Conservation (phyloP, 106 monocot species). For the Iris macrosiphon region DNA sequence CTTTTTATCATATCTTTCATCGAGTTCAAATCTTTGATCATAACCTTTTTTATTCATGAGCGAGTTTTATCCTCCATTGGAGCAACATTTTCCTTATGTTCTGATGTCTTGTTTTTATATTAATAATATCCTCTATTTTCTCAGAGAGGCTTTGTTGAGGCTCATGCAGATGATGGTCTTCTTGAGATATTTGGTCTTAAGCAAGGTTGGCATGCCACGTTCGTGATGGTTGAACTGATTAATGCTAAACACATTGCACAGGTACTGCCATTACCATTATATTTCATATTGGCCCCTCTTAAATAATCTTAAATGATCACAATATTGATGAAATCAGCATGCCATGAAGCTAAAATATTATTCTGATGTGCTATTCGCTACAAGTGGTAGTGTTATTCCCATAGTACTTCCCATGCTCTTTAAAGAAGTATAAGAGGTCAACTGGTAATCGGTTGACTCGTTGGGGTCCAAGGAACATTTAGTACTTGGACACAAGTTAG, state of each 20-base stretch:
- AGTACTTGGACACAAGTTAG: no score
- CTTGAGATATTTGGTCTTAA: constrained; percentile 82
- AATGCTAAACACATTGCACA: constrained; percentile 78
- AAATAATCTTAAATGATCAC: not conserved
- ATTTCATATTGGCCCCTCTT: not conserved
- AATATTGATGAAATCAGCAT: not conserved
- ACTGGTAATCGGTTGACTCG: no score
- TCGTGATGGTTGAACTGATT: constrained; percentile 72
- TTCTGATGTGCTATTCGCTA: not conserved
- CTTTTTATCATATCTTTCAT: no score
- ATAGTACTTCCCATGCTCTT: no score
- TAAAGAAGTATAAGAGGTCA: no score
- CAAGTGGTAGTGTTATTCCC: no score
- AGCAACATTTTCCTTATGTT: no score
- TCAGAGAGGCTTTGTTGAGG: constrained; percentile 73
- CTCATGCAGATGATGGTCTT: constrained; percentile 66
- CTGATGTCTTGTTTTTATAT: no score
- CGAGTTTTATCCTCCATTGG: no score
- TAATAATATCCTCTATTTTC: not conserved
- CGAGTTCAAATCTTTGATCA: no score
- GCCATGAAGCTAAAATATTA: not conserved
- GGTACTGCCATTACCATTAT: constrained; percentile 22
- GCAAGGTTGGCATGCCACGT: constrained; percentile 82
- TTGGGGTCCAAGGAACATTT: no score
- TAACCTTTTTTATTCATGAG: no score